Base-by-base conservation (phyloP, 1,139 yeast genomes). In the Kodamaea sp. region DNA sequence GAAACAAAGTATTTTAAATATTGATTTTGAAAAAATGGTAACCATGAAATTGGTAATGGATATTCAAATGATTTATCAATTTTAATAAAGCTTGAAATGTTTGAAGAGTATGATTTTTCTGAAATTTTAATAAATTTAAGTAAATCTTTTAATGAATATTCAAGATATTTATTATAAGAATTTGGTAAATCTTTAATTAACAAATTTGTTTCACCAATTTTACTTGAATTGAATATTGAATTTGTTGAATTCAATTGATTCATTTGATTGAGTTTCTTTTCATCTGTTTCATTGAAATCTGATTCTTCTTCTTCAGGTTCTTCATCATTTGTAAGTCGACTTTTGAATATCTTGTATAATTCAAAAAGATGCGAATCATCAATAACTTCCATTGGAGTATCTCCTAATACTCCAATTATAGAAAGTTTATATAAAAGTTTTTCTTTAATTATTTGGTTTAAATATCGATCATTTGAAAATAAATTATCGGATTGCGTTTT, bases 41-140 rank as follows among this genome's bases (percentile, higher is more conserved):
- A 50, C 77, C 77, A 71, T 6, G 66, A 56, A 32, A 64, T 50
- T 0, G 77, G 77, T 20, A 71, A 55, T 0, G 65, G 58, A 40
- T 67, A 65, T 15, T 60, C 52, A 34, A 65, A 67, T 31, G 47
- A 48, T 4, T 47, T 41, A 11, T 57, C 62, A 15, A 62, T 49
- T 34, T 51, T 50, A 11, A 65, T 39, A 39, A 60, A 60, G 34
- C 70, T 60, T 3, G 64, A 57, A 1, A 61, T 57, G 22, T 50
- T 47, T 8, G 35, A 27, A 5, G 35, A 15, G 20, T 29, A 22
- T 3, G 37, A 24, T 3, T 53, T 46, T 22, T 58, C 49, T 26
- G 57, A 57, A 15, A 48, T 39, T 31, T 55, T 57, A 7, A 60
- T 53, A 12, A 54, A 38, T 7, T 47, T 29, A 24, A 67, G 47